Percentiles rank a stretch among this genome's conserved stretches.
phyloP scores from a whole-genome alignment of 768 basidiomycete genomes.

The Auriscalpium microsporum region DNA sequence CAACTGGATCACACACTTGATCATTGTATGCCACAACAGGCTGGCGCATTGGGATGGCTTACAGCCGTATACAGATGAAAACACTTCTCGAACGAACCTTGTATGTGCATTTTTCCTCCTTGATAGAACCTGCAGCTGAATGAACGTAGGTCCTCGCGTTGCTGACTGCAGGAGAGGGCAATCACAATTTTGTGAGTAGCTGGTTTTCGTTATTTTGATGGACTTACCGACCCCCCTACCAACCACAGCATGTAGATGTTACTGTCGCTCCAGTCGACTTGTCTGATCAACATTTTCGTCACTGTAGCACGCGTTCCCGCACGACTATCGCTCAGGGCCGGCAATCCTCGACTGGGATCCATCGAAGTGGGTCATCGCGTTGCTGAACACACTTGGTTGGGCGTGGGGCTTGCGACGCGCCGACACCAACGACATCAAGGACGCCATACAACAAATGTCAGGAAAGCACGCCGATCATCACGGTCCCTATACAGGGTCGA shows the following conservation, averaged over 20 bases:
- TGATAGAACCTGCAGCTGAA: neutral
- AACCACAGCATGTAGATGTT: constrained; percentile 35
- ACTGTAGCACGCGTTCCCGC: constrained; percentile 63
- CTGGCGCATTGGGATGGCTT: constrained; percentile 77
- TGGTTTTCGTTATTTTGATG: neutral
- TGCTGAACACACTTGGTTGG: constrained; percentile 40
- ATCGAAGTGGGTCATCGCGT: constrained; percentile 67
- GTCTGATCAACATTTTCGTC: neutral
- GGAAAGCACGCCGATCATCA: constrained; percentile 26
- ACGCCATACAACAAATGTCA: constrained; percentile 41
- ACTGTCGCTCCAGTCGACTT: too few species aligned
- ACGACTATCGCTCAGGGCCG: constrained; percentile 68
- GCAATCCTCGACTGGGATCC: constrained; percentile 64
- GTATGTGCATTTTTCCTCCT: constrained; percentile 29
- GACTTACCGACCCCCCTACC: neutral
- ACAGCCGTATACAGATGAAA: constrained; percentile 74
- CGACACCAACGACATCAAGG: constrained; percentile 37
- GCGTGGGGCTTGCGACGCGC: constrained; percentile 43
- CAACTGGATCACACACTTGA: neutral
- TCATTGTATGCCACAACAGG: constrained; percentile 22
- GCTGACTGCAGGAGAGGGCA: constrained; percentile 69
- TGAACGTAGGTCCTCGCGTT: constrained; percentile 51
- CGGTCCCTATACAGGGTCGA: neutral
- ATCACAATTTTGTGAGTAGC: constrained; percentile 61
- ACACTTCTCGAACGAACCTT: constrained; percentile 67